Percentiles rank a stretch among this genome's conserved stretches.
Evolutionary conservation across 345 rosid species (phyloP).

Genomic region (Pistacia vera): DNA sequence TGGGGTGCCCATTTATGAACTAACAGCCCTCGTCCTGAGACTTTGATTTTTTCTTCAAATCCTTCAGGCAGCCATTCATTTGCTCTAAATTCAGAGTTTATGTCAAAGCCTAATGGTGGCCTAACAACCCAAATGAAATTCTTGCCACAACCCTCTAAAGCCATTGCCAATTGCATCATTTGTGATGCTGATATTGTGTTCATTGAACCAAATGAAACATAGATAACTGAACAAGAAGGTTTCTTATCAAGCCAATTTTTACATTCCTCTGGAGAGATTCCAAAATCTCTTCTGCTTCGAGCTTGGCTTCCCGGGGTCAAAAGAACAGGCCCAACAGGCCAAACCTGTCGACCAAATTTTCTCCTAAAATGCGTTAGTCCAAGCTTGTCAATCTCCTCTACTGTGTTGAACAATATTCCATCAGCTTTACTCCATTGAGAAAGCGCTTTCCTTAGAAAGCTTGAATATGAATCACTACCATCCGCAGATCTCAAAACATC

Average conservation of each 20-base stretch:
- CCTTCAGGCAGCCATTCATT: slow-evolving; percentile 36
- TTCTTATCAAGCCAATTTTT: slow-evolving; percentile 31
- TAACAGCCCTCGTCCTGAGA: slow-evolving; percentile 23
- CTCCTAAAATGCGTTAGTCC: slow-evolving; percentile 28
- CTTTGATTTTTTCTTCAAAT: slow-evolving; percentile 28
- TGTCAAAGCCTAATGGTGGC: slow-evolving; percentile 33
- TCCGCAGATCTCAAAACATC: slow-evolving; percentile 13
- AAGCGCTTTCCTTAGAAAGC: slow-evolving; percentile 16
- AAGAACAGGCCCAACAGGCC: slow-evolving; percentile 35
- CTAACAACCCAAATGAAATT: slow-evolving; percentile 40
- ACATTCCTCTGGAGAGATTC: background rate
- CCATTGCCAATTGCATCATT: slow-evolving; percentile 35
- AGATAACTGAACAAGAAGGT: slow-evolving; percentile 28
- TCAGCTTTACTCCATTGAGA: slow-evolving; percentile 18
- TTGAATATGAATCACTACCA: slow-evolving; percentile 33
- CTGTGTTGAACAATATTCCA: slow-evolving; percentile 35
- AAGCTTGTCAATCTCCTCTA: slow-evolving; percentile 29
- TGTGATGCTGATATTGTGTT: slow-evolving; percentile 32
- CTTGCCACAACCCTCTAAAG: slow-evolving; percentile 26
- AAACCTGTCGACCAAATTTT: slow-evolving; percentile 22
- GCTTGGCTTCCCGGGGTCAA: slow-evolving; percentile 16
- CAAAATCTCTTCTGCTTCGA: slow-evolving; percentile 2
- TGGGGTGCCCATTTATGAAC: slow-evolving; percentile 42
- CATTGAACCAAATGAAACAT: slow-evolving; percentile 32
- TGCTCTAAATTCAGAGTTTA: slow-evolving; percentile 34